Percentiles rank a stretch among this genome's conserved stretches.
phyloP scores from a whole-genome alignment of 768 basidiomycete species.

The Coprinopsis strossmayeri region DNA sequence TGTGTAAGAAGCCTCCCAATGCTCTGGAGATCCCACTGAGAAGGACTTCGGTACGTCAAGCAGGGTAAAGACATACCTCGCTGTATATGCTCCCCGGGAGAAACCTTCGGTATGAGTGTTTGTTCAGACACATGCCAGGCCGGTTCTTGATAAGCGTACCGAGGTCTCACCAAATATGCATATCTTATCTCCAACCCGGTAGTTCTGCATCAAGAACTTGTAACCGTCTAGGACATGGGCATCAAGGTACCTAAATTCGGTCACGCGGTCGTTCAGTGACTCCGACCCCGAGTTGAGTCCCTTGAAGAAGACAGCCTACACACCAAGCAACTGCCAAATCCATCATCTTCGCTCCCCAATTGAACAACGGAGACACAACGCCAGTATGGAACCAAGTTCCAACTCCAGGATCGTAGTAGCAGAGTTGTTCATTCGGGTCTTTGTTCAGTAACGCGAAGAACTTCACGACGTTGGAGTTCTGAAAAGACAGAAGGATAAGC shows the following conservation, averaged over 20 bases:
- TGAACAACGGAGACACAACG: slow-evolving; percentile 54
- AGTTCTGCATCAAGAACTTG: slow-evolving; percentile 74
- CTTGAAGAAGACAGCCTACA: slow-evolving; percentile 10
- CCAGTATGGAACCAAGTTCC: slow-evolving; percentile 56
- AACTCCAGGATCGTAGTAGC: slow-evolving; percentile 63
- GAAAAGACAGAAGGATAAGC: not conserved
- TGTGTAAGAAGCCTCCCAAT: slow-evolving; percentile 68
- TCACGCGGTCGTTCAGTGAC: not conserved
- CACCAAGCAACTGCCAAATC: slow-evolving; percentile 74
- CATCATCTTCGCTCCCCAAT: slow-evolving; percentile 51
- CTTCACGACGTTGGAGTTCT: slow-evolving; percentile 68
- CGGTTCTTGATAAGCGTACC: no score
- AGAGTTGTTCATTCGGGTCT: slow-evolving; percentile 48
- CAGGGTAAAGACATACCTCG: slow-evolving; percentile 34
- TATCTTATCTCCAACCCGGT: slow-evolving; percentile 63
- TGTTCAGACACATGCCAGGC: no score
- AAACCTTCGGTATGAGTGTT: slow-evolving; percentile 45
- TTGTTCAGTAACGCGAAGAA: slow-evolving; percentile 65
- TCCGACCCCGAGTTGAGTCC: not conserved
- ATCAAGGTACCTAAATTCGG: slow-evolving; percentile 51
- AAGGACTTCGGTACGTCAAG: not conserved
- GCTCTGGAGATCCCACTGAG: slow-evolving; percentile 39
- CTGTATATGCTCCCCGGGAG: slow-evolving; percentile 53
- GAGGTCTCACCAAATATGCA: slow-evolving; percentile 56
- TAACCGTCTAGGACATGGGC: slow-evolving; percentile 73